Conservation (phyloP, 2,329 filamentous ascomycete species). For the Sarocladiaceae sp. region DNA sequence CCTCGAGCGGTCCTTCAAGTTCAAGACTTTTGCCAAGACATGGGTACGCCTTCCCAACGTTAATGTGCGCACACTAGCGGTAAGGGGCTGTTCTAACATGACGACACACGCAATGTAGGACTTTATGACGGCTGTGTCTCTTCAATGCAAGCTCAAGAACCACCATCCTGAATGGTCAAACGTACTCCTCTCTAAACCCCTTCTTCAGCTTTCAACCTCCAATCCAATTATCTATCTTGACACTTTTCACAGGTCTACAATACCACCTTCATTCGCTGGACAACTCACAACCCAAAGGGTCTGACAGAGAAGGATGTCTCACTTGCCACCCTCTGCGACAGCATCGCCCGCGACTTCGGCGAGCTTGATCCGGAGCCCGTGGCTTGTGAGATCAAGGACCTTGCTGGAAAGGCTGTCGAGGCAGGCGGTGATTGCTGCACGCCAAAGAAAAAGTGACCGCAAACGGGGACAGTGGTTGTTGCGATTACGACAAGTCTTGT, state of each 20-base stretch:
- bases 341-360: slow-evolving; percentile 51
- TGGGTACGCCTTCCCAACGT: slow-evolving; percentile 44
- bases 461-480: neutral
- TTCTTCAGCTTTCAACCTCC: no score
- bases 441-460: slow-evolving; percentile 33
- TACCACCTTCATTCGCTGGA: slow-evolving; percentile 67
- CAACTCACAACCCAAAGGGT: slow-evolving; percentile 63
- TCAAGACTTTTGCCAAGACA: slow-evolving; percentile 62
- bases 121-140: slow-evolving; percentile 70
- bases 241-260: slow-evolving; percentile 56
- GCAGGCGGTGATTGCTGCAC: slow-evolving; percentile 50
- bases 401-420: slow-evolving; percentile 41
- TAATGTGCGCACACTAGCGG: neutral
- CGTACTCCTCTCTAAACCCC: slow-evolving; percentile 30
- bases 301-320: slow-evolving; percentile 60
- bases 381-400: slow-evolving; percentile 32
- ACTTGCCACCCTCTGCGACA: slow-evolving; percentile 61
- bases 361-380: slow-evolving; percentile 38
- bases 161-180: slow-evolving; percentile 79
- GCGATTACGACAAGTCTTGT: neutral
- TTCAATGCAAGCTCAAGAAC: slow-evolving; percentile 62
- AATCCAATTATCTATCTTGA: no score
- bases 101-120: slow-evolving; percentile 43
- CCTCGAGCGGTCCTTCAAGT: slow-evolving; percentile 57
- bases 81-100: no score